A percentile compares a stretch with the other conserved stretches of the same genome.
These are phyloP conservation scores for Zygosaccharomyces lentus DNA, from an alignment of 805 yeast genomes.

Conservation along the genomic window DNA sequence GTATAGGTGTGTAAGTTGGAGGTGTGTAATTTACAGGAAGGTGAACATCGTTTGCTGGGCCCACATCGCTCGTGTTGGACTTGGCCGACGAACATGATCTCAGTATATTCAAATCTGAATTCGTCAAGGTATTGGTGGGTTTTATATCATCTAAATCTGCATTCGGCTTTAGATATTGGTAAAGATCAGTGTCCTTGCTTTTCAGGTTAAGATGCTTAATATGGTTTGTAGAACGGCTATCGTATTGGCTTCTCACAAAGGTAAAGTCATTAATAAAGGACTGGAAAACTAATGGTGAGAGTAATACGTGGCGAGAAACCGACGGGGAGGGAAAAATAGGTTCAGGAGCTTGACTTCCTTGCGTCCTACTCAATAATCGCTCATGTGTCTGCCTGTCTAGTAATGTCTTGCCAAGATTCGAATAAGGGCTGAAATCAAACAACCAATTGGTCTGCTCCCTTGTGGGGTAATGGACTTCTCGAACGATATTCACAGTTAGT, in stretches of 20 bases:
- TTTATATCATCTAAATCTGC: conserved; percentile 1
- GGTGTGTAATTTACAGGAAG: conserved; percentile 37
- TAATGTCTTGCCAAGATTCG: conserved; percentile 38
- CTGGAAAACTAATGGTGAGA: conserved; percentile 40
- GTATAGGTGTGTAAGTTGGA: conserved; percentile 55
- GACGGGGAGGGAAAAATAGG: conserved; percentile 34
- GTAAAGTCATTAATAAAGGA: conserved; percentile 29
- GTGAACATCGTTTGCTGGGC: not conserved
- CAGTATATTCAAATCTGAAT: conserved; percentile 17
- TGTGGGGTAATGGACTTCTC: conserved; percentile 76
- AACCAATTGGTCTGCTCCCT: conserved; percentile 54
- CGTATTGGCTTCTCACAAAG: conserved; percentile 15
- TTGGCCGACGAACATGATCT: conserved; percentile 10
- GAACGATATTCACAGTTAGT: conserved; percentile 44
- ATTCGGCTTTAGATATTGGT: conserved; percentile 11
- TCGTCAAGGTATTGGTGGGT: conserved; percentile 12
- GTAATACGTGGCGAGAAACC: conserved; percentile 27
- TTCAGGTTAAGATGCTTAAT: conserved; percentile 12
- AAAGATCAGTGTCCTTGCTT: conserved; percentile 12
- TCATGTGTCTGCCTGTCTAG: conserved; percentile 46
- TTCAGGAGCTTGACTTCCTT: conserved; percentile 24
- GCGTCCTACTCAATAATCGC: conserved; percentile 37
- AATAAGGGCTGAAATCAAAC: conserved; percentile 48
- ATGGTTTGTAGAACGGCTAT: conserved; percentile 17
- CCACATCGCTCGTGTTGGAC: not conserved